Base-by-base conservation (phyloP, 306 rosid genomes). In the Acacia crassicarpa region DNA sequence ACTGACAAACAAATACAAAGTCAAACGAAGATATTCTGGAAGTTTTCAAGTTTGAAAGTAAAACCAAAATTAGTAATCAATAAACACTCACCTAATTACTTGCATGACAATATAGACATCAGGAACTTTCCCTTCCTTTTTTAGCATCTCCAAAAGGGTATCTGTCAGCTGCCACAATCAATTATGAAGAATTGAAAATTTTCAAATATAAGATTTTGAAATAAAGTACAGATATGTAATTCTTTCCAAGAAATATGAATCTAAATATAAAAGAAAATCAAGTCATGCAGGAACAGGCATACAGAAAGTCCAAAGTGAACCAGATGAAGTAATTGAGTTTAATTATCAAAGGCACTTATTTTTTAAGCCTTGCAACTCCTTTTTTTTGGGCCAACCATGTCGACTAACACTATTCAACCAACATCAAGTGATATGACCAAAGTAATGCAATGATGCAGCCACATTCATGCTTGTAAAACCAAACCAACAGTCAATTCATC, bases 41-140 rank as follows among this genome's bases (percentile, higher is more conserved):
- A 76, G 69, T 56, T 68, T 54, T 35, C 56, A 80, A 62, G 48
- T 38, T 85, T 27, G 10, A 25, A 71, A 54, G 61, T 17, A 76
- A 67, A 58, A 83, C 71, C 13, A 72, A 59, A 74, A 67, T 30
- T 81, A 71, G 61, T 54, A 53, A 69, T 46, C 51, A 74, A 68
- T 3, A 70, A 74, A 32, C 58, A 71, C 77, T 87, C 84, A 92
- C 99, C 99, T 95, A 85, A 95, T 91, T 74, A 82, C 75, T 92
- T 95, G 97, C 82, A 90, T 83, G 66, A 71, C 48, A 56, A 87
- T 91, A 85, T 80, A 95, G 86, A 74, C 15, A 89, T 95, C 99
- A 9, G 90, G 97, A 86, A 56, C 62, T 88, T 66, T 93, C 33
- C 88, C 91, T 15, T 93, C 93, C 84, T 89, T 91, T 83, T 87